phyloP scores from a whole-genome alignment of 2,329 filamentous ascomycete species.

The Xylariomycetidae sp. region DNA sequence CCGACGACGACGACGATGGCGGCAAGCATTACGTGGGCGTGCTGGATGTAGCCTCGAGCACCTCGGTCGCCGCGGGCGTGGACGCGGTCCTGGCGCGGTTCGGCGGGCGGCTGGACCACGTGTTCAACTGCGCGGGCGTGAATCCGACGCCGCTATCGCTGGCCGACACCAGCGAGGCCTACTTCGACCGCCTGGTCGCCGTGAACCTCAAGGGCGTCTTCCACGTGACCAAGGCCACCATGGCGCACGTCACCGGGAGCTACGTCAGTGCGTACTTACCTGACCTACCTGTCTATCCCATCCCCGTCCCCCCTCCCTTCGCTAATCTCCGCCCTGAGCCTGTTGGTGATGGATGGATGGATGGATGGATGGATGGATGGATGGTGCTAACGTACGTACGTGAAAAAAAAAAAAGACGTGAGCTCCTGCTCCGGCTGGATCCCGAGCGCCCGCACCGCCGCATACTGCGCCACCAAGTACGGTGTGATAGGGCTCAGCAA shows the following conservation, averaged over 20 bases:
- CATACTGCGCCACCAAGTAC: slow-evolving; percentile 33
- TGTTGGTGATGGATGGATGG: no score
- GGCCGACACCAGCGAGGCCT: slow-evolving; percentile 36
- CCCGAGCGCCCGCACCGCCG: slow-evolving; percentile 20
- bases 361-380: no score
- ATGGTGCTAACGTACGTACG: no score
- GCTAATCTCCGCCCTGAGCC: no score
- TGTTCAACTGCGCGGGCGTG: slow-evolving; percentile 39
- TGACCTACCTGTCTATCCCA: no score
- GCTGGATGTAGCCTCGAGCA: slow-evolving; percentile 12
- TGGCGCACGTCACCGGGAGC: slow-evolving; percentile 31
- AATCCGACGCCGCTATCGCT: slow-evolving; percentile 38
- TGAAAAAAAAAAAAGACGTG: no score
- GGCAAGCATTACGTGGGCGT: slow-evolving; percentile 2
- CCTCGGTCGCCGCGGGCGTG: slow-evolving; percentile 10
- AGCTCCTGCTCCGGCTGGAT: slow-evolving; percentile 29
- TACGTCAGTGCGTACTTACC: no score
- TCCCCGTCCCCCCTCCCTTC: no score
- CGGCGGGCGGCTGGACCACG: slow-evolving; percentile 24
- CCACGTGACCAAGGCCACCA: slow-evolving; percentile 34
- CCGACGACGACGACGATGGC: neutral
- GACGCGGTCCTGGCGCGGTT: slow-evolving; percentile 13
- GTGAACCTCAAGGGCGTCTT: slow-evolving; percentile 40
- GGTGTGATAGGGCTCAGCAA: slow-evolving; percentile 36
- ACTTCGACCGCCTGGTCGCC: slow-evolving; percentile 39